phyloP scores from a whole-genome alignment of 192 early-diverging fungal genomes.

The Podila verticillata region DNA sequence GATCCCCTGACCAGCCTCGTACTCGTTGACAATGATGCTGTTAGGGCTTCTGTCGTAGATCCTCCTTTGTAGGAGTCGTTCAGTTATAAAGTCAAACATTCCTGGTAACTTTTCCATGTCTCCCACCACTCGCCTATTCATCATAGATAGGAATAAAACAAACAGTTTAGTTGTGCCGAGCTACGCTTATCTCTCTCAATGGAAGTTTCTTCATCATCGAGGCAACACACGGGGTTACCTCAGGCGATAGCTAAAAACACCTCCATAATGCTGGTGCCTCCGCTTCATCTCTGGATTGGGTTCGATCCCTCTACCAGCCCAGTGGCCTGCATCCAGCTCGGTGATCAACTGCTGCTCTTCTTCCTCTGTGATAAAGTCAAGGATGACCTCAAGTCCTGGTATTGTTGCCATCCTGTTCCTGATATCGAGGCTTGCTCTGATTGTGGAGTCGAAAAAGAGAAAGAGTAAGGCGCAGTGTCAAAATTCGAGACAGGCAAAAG shows the following conservation, averaged over 20 bases:
- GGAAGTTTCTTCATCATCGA: background rate
- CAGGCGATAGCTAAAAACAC: constrained; percentile 69
- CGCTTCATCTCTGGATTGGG: constrained; percentile 75
- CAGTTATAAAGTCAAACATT: constrained; percentile 55
- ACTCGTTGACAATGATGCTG: constrained; percentile 72
- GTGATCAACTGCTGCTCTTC: constrained; percentile 60
- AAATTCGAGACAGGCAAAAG: too few relatives aligned
- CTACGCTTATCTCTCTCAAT: background rate
- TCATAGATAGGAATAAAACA: background rate
- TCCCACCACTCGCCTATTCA: constrained; percentile 58
- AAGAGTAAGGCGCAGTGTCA: too few relatives aligned
- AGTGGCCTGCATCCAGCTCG: constrained; percentile 51
- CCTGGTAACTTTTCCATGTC: constrained; percentile 63
- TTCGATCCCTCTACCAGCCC: constrained; percentile 67
- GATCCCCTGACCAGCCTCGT: constrained; percentile 72
- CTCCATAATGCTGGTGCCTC: constrained; percentile 76
- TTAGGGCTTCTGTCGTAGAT: constrained; percentile 59
- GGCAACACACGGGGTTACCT: constrained; percentile 39
- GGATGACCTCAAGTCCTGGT: constrained; percentile 54
- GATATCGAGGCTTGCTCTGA: too few relatives aligned
- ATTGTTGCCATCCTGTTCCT: constrained; percentile 2
- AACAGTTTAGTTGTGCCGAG: background rate
- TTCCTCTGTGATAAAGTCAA: constrained; percentile 56
- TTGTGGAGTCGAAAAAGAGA: background rate
- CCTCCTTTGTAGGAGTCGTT: constrained; percentile 49